A percentile compares a stretch with the other conserved stretches of the same genome.
These are phyloP conservation scores for Sporisorium iseilematis-ciliati DNA, from an alignment of 1,284 basidiomycete genomes.

Conservation along the genomic window DNA sequence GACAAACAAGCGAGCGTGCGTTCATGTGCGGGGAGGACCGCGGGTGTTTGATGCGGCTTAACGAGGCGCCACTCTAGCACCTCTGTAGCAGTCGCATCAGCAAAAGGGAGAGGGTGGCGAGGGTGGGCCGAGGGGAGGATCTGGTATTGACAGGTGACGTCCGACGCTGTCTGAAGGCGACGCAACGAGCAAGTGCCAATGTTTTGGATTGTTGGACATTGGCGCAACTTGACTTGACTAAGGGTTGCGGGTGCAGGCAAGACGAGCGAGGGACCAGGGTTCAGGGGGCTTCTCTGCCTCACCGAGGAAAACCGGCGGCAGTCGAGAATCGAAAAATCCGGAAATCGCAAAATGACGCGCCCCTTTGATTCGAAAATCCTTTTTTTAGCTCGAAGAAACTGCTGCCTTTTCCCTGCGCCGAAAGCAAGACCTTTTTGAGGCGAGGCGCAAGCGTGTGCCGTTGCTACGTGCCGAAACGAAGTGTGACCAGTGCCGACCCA, in stretches of 20 bases:
- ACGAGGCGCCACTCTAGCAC: constrained; percentile 6
- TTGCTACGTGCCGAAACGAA: constrained; percentile 7
- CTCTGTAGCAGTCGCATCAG: constrained; percentile 7
- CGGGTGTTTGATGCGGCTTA: constrained; percentile 8
- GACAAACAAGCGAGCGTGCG: constrained; percentile 9
- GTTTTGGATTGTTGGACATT: constrained; percentile 1
- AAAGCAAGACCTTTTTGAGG: not conserved
- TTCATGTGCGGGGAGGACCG: constrained; percentile 9
- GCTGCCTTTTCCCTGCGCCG: not conserved
- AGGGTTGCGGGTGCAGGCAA: constrained; percentile 19
- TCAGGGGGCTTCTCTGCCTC: constrained; percentile 4
- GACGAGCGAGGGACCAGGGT: not conserved
- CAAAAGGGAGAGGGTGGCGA: not conserved
- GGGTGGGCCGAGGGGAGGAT: constrained; percentile 27
- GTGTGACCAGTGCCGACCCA: constrained; percentile 1
- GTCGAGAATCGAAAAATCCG: not conserved
- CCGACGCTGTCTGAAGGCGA: not conserved
- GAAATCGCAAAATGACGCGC: constrained; percentile 9
- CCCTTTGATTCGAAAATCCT: not conserved
- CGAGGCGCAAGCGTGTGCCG: constrained; percentile 1
- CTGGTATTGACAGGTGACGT: constrained; percentile 8
- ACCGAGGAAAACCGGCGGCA: not conserved
- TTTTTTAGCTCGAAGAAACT: constrained; percentile 4
- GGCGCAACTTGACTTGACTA: constrained; percentile 26
- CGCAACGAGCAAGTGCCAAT: not conserved